Conservation (phyloP, 768 basidiomycete genomes). For the Mycena alexandri region DNA sequence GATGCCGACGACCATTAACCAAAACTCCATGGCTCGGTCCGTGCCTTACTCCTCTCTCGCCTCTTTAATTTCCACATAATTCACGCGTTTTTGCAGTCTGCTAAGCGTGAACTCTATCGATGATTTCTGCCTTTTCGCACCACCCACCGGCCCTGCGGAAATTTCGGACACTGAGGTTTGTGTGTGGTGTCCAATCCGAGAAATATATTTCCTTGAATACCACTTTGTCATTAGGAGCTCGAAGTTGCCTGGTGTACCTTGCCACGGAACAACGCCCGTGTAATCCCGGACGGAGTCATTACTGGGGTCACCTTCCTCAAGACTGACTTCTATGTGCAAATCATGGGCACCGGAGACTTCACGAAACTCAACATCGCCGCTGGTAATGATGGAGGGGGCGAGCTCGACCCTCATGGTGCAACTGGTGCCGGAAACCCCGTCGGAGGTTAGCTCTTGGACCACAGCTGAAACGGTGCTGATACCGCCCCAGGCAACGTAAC, state of each 20-base stretch:
- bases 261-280: constrained; percentile 28
- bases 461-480: no score
- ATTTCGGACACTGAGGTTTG: constrained; percentile 30
- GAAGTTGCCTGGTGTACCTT: constrained; percentile 36
- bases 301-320: constrained; percentile 32
- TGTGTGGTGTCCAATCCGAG: neutral
- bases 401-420: constrained; percentile 60
- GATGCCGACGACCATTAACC: constrained; percentile 55
- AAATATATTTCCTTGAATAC: no score
- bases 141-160: constrained; percentile 16
- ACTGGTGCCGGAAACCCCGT: constrained; percentile 56
- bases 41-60: no score
- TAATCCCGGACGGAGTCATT: constrained; percentile 32
- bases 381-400: constrained; percentile 59
- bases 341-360: constrained; percentile 57
- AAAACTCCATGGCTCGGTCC: constrained; percentile 50
- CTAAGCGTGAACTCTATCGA: constrained; percentile 31
- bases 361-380: constrained; percentile 54
- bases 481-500: constrained; percentile 60
- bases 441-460: no score
- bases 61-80: no score
- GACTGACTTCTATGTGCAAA: constrained; percentile 54
- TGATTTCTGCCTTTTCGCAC: constrained; percentile 35
- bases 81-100: constrained; percentile 4
- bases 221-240: no score